Conservation (phyloP, 208 protist genomes). For the Trypanosoma caninum region DNA sequence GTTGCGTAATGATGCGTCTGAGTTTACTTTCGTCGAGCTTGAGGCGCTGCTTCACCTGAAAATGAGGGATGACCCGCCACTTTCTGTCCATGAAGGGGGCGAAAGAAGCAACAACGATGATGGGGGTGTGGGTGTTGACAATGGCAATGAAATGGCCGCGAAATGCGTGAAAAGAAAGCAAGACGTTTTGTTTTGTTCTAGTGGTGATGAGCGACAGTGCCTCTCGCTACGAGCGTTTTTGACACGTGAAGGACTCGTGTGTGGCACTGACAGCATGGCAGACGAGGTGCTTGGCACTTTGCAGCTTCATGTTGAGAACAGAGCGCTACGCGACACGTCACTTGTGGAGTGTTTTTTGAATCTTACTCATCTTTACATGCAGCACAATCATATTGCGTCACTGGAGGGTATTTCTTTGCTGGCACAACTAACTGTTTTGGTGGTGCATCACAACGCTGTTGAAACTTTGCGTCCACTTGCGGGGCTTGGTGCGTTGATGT, state of each 20-base stretch:
- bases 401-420: conserved; percentile 69
- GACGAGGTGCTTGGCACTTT: conserved; percentile 57
- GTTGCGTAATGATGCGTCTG: conserved; percentile 23
- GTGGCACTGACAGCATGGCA: conserved; percentile 52
- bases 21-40: conserved; percentile 53
- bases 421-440: conserved; percentile 55
- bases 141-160: neutral
- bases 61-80: conserved; percentile 24
- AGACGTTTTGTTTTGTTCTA: neutral
- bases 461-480: conserved; percentile 43
- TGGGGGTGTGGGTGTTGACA: neutral
- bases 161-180: neutral
- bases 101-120: neutral
- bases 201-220: neutral
- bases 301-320: conserved; percentile 46
- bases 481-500: conserved; percentile 40
- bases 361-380: conserved; percentile 73
- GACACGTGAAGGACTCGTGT: conserved; percentile 32
- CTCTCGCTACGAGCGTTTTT: conserved; percentile 33
- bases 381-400: conserved; percentile 54
- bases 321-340: conserved; percentile 29
- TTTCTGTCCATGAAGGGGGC: neutral
- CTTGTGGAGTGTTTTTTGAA: conserved; percentile 66
- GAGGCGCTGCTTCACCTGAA: conserved; percentile 38
- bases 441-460: conserved; percentile 73